Conservation (phyloP, 2,329 filamentous ascomycete species). For the Pseudogymnoascus sp. region DNA sequence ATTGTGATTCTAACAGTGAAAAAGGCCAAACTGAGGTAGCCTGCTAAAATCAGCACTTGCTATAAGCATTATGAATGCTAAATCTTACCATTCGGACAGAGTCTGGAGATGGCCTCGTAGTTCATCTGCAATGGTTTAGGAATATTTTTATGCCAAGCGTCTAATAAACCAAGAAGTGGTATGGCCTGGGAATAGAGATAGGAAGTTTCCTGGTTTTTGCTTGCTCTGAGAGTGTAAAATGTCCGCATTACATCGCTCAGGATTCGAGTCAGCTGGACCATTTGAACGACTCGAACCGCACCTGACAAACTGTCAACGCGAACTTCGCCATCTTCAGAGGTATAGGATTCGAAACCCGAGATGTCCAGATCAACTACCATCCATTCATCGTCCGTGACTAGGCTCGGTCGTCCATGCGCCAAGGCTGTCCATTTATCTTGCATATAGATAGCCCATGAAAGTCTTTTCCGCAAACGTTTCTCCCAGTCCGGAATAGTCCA, state of each 20-base stretch:
- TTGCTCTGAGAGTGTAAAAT: slow-evolving; percentile 36
- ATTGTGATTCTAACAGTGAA: slow-evolving; percentile 42
- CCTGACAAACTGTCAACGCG: slow-evolving; percentile 39
- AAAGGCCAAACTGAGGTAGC: slow-evolving; percentile 44
- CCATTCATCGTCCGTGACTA: slow-evolving; percentile 49
- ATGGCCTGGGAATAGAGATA: slow-evolving; percentile 31
- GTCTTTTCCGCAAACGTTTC: slow-evolving; percentile 49
- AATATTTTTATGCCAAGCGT: slow-evolving; percentile 41
- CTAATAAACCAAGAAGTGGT: slow-evolving; percentile 41
- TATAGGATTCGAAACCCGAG: slow-evolving; percentile 37
- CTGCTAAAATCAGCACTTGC: slow-evolving; percentile 25
- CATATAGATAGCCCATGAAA: slow-evolving; percentile 59
- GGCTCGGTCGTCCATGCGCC: slow-evolving; percentile 49
- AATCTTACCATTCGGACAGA: slow-evolving; percentile 21
- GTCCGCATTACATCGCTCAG: slow-evolving; percentile 43
- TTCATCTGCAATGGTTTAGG: slow-evolving; percentile 41
- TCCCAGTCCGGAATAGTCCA: slow-evolving; percentile 61
- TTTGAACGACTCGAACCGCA: slow-evolving; percentile 42
- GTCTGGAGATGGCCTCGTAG: slow-evolving; percentile 33
- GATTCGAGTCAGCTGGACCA: slow-evolving; percentile 44
- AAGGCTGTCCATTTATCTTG: slow-evolving; percentile 57
- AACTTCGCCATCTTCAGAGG: slow-evolving; percentile 26
- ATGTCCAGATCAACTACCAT: slow-evolving; percentile 39
- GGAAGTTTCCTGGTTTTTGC: slow-evolving; percentile 20
- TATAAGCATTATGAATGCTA: neutral